Base-by-base conservation (phyloP, 768 basidiomycete genomes). In the Lentinula lateritia region DNA sequence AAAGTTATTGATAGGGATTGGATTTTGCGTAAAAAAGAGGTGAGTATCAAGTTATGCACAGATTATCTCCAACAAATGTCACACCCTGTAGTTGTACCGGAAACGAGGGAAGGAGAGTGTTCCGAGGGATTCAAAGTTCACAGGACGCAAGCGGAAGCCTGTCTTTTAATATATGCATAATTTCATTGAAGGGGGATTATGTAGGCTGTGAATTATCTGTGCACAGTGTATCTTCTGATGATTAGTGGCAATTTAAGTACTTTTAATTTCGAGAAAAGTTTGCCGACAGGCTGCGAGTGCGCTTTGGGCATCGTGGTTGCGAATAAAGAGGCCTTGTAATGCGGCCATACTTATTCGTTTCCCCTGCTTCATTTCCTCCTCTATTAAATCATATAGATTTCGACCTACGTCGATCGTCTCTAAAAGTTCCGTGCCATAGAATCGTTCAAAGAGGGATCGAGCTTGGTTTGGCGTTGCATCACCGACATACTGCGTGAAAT, bases 11-110 rank as follows among this genome's bases (percentile, higher is more conserved):
- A 88, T 69, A 87, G 80, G 70, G 92, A 96, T 64, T 99, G 95
- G 95, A 94, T 98, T 63, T 70, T 97, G 68, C 90, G 87, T 76
- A 99, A 99, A 80, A 99, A 99, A 83, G 92, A 96, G 82, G 94
- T 90, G 63, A 60, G 81, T 68, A 32, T 35, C 23, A 18, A 9
- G 16, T 1, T 20, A 34, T 6, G 7, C 61, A 54, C 36, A 16
- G 10, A 48, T 42, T 61, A 55, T 38, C 65, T 18, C 53, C 64
- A 55, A 57, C 35, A 23, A 52, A 38, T 38, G n/a, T 9, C 36
- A 36, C n/a, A 36, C 38, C 41, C 41, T 38, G 12, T 64, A 93
- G 92, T 73, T 94, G 16, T 94, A 94, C 70, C 86, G 92, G 53
- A 83, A 85, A 75, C 82, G 92, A 63, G 93, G 92, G 16, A 95